Evolutionary conservation across 441 rosid species (phyloP).

Genomic region (Adansonia madagascariensis): DNA sequence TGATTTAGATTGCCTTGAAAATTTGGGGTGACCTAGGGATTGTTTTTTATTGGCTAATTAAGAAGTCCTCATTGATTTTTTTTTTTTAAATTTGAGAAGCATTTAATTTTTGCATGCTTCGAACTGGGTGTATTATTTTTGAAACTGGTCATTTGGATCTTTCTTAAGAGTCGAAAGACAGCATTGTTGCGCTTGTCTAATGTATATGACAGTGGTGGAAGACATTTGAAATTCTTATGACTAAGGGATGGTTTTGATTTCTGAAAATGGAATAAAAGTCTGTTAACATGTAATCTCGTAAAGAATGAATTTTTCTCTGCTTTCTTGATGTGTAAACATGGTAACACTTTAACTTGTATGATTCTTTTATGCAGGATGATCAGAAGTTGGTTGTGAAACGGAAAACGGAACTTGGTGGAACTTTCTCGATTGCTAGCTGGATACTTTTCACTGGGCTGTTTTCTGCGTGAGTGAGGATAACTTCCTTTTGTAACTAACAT

Average conservation of each 20-base stretch:
- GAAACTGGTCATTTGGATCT: slow-evolving; percentile 11
- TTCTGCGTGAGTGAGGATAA: slow-evolving; percentile 76
- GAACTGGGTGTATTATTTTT: background rate
- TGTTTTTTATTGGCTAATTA: background rate
- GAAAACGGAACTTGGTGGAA: slow-evolving; percentile 95
- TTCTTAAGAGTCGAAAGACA: background rate
- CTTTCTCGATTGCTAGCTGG: slow-evolving; percentile 94
- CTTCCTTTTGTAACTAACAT: background rate
- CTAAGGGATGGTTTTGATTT: slow-evolving; percentile 19
- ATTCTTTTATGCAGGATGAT: slow-evolving; percentile 64
- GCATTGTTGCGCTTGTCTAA: background rate
- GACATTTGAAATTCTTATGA: background rate
- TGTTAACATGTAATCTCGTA: background rate
- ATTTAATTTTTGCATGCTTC: slow-evolving; percentile 3
- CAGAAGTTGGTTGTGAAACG: slow-evolving; percentile 75
- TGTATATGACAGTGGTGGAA: too few relatives aligned
- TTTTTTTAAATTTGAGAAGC: background rate
- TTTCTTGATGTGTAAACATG: slow-evolving; percentile 16
- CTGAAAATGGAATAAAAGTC: background rate
- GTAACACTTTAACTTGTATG: background rate
- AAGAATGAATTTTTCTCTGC: background rate
- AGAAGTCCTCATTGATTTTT: background rate
- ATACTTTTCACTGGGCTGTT: slow-evolving; percentile 89
- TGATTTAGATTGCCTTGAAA: slow-evolving; percentile 18
- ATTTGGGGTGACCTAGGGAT: slow-evolving; percentile 2